Percentiles rank a stretch among this genome's conserved stretches.
phyloP scores from a whole-genome alignment of 2,329 filamentous ascomycete species.

The Talaromyces verruculosus region DNA sequence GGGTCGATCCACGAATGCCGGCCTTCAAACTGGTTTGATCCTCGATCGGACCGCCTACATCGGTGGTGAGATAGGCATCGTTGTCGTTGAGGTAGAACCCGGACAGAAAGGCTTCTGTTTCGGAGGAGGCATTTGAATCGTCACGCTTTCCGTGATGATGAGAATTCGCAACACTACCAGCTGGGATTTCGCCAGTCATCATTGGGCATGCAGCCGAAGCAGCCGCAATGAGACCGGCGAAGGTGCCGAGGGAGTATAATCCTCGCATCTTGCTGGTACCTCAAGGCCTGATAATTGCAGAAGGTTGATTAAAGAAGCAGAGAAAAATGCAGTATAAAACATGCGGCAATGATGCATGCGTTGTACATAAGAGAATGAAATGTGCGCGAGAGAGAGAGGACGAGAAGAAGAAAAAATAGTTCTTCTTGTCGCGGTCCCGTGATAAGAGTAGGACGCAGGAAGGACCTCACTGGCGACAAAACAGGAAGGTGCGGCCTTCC shows the following conservation, averaged over 20 bases:
- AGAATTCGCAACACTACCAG: constrained; percentile 1
- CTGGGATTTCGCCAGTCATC: constrained; percentile 12
- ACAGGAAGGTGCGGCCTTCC: neutral
- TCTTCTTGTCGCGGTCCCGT: neutral
- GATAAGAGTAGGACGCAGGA: neutral
- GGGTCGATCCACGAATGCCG: constrained; percentile 65
- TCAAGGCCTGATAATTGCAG: neutral
- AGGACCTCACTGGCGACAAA: neutral
- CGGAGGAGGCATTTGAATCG: constrained; percentile 22
- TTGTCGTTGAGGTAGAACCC: constrained; percentile 55
- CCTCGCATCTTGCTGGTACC: constrained; percentile 11
- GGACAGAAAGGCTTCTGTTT: constrained; percentile 44
- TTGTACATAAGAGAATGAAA: neutral
- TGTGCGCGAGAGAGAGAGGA: neutral
- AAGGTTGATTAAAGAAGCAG: neutral
- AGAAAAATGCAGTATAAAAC: neutral
- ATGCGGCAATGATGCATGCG: neutral
- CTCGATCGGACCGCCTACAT: constrained; percentile 66
- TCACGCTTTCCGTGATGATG: constrained; percentile 47
- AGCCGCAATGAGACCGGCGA: neutral
- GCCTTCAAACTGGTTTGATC: constrained; percentile 67
- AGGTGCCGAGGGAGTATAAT: constrained; percentile 4
- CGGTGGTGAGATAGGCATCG: constrained; percentile 60
- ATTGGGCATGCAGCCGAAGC: constrained; percentile 18
- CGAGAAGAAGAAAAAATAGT: neutral